A percentile compares a stretch with the other conserved stretches of the same genome.
Conservation (phyloP, 2,329 filamentous ascomycete genomes). For the Exserohilum rostratum region DNA sequence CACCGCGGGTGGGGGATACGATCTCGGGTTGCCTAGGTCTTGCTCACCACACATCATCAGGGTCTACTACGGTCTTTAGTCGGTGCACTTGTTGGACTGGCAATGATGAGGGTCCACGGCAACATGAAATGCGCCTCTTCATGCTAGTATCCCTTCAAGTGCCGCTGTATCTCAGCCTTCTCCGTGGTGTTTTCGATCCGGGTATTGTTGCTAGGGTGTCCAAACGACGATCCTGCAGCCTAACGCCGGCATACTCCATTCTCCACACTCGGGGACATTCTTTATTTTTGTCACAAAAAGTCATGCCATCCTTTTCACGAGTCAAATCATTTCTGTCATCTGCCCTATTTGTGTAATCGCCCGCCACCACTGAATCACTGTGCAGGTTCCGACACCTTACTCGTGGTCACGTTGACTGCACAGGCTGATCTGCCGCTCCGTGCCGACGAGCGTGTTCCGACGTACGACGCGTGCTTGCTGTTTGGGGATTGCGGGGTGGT, state of each 20-base stretch:
- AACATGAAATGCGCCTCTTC: neutral
- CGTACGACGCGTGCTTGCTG: neutral
- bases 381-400: no score
- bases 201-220: neutral
- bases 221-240: neutral
- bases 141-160: slow-evolving; percentile 1
- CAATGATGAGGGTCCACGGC: no score
- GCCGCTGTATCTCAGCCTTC: slow-evolving; percentile 4
- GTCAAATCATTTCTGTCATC: neutral
- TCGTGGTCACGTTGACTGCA: no score
- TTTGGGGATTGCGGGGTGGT: neutral
- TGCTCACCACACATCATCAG: no score
- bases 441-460: neutral
- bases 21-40: no score
- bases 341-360: neutral
- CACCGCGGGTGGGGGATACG: neutral
- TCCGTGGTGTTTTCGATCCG: slow-evolving; percentile 1
- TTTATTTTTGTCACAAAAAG: no score
- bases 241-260: neutral
- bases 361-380: neutral
- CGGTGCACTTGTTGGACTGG: no score
- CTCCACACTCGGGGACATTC: neutral
- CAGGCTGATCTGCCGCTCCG: neutral
- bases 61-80: no score
- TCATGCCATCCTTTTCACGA: no score